Conservation (phyloP, 768 basidiomycete species). For the Kwoniella newhampshirensis region DNA sequence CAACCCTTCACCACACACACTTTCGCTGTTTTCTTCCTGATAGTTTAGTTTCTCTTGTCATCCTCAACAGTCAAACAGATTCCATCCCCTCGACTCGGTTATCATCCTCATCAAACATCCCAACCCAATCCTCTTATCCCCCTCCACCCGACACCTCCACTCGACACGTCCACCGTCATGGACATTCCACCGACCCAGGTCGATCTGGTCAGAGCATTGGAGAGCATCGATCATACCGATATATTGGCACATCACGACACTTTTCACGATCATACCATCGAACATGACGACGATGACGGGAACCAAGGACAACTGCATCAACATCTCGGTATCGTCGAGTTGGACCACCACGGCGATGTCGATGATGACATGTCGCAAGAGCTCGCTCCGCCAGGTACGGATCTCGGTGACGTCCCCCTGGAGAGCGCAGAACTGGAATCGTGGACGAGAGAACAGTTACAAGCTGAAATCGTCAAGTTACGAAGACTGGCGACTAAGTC, state of each 20-base stretch:
- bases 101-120: constrained; percentile 21
- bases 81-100: neutral
- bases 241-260: constrained; percentile 17
- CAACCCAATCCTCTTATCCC: no score
- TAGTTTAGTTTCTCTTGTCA: no score
- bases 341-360: neutral
- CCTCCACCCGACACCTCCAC: neutral
- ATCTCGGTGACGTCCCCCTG: neutral
- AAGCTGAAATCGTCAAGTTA: constrained; percentile 21
- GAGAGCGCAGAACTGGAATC: constrained; percentile 9
- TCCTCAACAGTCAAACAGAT: no score
- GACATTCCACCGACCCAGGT: constrained; percentile 8
- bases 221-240: constrained; percentile 14
- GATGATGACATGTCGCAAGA: no score
- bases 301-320: constrained; percentile 1
- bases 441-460: constrained; percentile 25
- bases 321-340: neutral
- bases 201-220: constrained; percentile 17
- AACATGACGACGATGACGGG: no score
- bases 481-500: constrained; percentile 6
- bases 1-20: no score
- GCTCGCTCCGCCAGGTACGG: no score
- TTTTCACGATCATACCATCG: neutral
- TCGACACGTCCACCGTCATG: neutral
- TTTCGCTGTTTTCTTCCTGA: no score